Base-by-base conservation (phyloP, 2,329 filamentous ascomycete species). In the Ceratocystis colombiana region DNA sequence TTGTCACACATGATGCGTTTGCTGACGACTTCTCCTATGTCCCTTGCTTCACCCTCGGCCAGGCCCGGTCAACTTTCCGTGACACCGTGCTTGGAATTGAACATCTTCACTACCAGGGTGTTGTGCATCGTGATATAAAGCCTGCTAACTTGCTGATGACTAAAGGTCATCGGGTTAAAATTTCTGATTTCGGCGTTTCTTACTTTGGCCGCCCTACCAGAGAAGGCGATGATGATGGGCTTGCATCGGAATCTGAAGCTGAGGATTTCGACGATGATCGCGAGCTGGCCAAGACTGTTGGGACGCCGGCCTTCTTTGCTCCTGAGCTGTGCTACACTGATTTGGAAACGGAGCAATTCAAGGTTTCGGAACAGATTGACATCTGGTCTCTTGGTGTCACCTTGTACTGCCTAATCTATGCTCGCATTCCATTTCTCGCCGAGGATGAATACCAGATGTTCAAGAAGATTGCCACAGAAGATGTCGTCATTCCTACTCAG, bases 361-460 rank as follows among this genome's bases (percentile, higher is more conserved):
- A 82, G 77, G 86, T 99, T 50, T 96, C 91, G 3, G 90, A 90
- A 71, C 90, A 95, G 71, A 96, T 99, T 70, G 94, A 99, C 73
- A 87, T 99, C 17, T 99, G 94, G 94, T 96, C 94, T 10, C 80
- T 99, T 25, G 94, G 94, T 25, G 90, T 99, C 22, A 99, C 94
- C 0, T 82, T 99, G 1, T 99, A 96, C 76, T 96, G 93, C 72
- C 86, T 99, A 74, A 86, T 99, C 66, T 99, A 88, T 73, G 94
- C 91, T 15, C 89, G 94, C 64, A 89, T 96, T 50, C 94, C 94
- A 0, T 99, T 97, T 73, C 82, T 95, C 71, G 91, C 91, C 62
- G 88, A 94, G 72, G 92, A 95, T 71, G 90, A 96, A 71, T 96
- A 88, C 74, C 88, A 89, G 68, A 88, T 99, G 78, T 96, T 96